phyloP scores from a whole-genome alignment of 164 flowering plant species.

The Sedum album region DNA sequence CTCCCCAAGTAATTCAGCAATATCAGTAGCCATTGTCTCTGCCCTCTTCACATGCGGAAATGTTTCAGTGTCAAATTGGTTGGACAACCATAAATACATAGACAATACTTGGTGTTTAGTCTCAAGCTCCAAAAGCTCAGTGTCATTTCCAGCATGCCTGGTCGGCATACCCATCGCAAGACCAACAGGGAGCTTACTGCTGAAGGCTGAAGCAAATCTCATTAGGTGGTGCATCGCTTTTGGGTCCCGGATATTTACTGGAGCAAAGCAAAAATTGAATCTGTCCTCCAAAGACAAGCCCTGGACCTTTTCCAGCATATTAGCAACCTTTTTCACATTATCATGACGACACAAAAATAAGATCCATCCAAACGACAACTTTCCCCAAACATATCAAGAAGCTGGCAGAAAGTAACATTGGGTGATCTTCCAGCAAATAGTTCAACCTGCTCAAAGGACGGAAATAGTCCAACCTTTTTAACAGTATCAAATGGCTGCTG shows the following conservation, averaged over 20 bases:
- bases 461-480: constrained; percentile 76
- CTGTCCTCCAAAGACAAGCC: constrained; percentile 83
- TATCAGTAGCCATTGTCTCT: constrained; percentile 67
- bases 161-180: constrained; percentile 95
- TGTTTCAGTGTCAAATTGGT: constrained; percentile 60
- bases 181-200: constrained; percentile 60
- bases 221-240: constrained; percentile 90
- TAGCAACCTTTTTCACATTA: constrained; percentile 75
- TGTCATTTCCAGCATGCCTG: constrained; percentile 65
- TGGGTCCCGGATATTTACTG: constrained; percentile 85
- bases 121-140: constrained; percentile 86
- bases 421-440: constrained; percentile 69
- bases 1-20: constrained; percentile 68
- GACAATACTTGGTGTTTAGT: constrained; percentile 85
- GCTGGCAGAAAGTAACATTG: constrained; percentile 43
- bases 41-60: constrained; percentile 69
- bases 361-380: constrained; percentile 82
- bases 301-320: constrained; percentile 73
- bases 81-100: constrained; percentile 83
- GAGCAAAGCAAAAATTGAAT: constrained; percentile 92
- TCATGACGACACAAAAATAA: constrained; percentile 69
- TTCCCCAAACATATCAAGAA: constrained; percentile 75
- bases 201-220: constrained; percentile 63
- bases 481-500: constrained; percentile 78
- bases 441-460: constrained; percentile 89